phyloP scores from a whole-genome alignment of 2,329 filamentous ascomycete genomes.

The Whalleya microplaca region DNA sequence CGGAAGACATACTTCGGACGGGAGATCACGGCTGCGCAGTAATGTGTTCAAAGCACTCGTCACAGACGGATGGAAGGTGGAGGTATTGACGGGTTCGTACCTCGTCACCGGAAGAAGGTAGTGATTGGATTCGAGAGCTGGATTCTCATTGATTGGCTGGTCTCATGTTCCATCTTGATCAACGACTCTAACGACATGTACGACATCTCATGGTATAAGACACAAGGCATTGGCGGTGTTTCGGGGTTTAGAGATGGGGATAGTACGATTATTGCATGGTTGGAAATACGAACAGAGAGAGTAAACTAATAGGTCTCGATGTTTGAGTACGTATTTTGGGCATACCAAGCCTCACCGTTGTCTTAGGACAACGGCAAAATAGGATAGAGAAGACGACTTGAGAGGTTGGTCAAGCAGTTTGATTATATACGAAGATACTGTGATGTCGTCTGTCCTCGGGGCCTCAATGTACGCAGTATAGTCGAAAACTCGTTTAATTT shows the following conservation, averaged over 20 bases:
- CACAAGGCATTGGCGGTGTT: not conserved
- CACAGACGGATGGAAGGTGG: conserved; percentile 81
- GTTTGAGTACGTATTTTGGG: not conserved
- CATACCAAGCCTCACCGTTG: not conserved
- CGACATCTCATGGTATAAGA: not conserved
- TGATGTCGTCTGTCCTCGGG: too few relatives aligned
- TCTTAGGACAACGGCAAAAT: not conserved
- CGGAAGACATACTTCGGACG: conserved; percentile 77
- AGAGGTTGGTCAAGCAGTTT: too few relatives aligned
- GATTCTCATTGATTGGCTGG: too few relatives aligned
- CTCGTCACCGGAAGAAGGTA: conserved; percentile 64
- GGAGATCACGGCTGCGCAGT: conserved; percentile 74
- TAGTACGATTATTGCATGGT: not conserved
- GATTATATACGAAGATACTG: too few relatives aligned
- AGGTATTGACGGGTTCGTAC: conserved; percentile 72
- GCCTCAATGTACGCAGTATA: too few relatives aligned
- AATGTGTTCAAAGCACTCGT: conserved; percentile 78
- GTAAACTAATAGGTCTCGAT: not conserved
- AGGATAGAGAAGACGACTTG: not conserved
- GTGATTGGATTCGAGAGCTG: not conserved
- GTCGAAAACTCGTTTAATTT: not conserved
- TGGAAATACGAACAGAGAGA: not conserved
- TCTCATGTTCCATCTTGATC: not conserved
- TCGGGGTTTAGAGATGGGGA: not conserved
- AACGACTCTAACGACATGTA: not conserved